Base-by-base conservation (phyloP, 1,284 basidiomycete genomes). In the Pulveroboletus sp. region DNA sequence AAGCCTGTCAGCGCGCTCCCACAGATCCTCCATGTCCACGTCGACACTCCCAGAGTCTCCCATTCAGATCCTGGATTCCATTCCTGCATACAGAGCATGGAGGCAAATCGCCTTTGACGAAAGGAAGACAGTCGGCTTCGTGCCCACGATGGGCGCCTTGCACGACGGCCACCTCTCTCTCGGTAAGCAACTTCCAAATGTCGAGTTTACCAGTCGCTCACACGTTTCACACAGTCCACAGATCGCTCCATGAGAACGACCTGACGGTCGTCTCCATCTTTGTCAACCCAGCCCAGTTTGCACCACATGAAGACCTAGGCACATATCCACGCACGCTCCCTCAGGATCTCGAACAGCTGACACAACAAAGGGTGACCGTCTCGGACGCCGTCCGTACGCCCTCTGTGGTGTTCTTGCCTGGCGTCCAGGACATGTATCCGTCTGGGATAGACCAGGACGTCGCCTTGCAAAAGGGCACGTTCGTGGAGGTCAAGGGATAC, bases 251-350 rank as follows among this genome's bases (percentile, higher is more conserved):
- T 1, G 84, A 89, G 56, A 94, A 96, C 68, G 91, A 96, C 59
- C 74, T 89, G 43, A 98, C 96, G 0, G 87, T 98, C 60, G 80
- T 98, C 58, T 98, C 96, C 15, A 93, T 99, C 64, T 99, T 98
- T 73, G 95, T 98, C 57, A 98, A 99, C 71, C 97, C 97, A 0
- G 92, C 96, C 11, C 96, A 99, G 75, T 99, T 99, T 65, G 94
- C 96, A 0, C 96, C 94, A 0, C 87, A 94, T 62, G 97, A 99
- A 76, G 97, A 98, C 72, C 84, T 98, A 2, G 81, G 84, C 14
- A 87, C 87, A 3, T 99, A 99, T 73, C 96, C 96, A 0, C 87
- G 94, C 38, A 97, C 94, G 0, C 78, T 91, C 10, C 78, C 89
- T 0, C 70, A 73, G 12, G 86, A 91, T 63, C 78, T 94, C 52